phyloP scores from a whole-genome alignment of 768 basidiomycete genomes.

The Pholiota conissans region DNA sequence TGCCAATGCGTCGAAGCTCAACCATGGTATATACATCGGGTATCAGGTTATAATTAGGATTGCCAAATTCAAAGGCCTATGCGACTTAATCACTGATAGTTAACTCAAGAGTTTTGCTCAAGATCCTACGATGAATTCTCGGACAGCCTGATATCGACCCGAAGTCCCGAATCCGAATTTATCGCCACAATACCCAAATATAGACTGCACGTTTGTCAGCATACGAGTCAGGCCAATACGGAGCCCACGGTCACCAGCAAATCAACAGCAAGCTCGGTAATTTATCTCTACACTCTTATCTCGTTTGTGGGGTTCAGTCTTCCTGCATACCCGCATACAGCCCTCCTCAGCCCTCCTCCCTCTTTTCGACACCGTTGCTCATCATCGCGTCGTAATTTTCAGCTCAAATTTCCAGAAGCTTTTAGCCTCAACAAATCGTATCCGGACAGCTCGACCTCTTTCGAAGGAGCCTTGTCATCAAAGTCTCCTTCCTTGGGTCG shows the following conservation, averaged over 20 bases:
- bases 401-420: not conserved
- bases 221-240: not conserved
- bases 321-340: too few species aligned
- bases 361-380: not conserved
- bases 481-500: conserved; percentile 36
- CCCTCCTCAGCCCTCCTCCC: not conserved
- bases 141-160: not conserved
- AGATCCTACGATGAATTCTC: not conserved
- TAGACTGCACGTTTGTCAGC: not conserved
- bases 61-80: too few species aligned
- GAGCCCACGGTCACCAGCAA: not conserved
- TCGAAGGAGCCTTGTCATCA: conserved; percentile 21
- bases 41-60: too few species aligned
- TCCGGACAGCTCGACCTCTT: conserved; percentile 5
- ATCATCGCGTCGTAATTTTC: not conserved
- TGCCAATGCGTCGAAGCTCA: not conserved
- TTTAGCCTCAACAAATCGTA: not conserved
- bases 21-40: not conserved
- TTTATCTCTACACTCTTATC: not conserved
- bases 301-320: too few species aligned
- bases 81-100: not conserved
- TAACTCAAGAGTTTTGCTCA: not conserved
- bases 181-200: not conserved
- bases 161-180: not conserved
- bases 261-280: not conserved